Conservation (phyloP, 139 green algal genomes). For the Chlamydomonas asymmetrica region DNA sequence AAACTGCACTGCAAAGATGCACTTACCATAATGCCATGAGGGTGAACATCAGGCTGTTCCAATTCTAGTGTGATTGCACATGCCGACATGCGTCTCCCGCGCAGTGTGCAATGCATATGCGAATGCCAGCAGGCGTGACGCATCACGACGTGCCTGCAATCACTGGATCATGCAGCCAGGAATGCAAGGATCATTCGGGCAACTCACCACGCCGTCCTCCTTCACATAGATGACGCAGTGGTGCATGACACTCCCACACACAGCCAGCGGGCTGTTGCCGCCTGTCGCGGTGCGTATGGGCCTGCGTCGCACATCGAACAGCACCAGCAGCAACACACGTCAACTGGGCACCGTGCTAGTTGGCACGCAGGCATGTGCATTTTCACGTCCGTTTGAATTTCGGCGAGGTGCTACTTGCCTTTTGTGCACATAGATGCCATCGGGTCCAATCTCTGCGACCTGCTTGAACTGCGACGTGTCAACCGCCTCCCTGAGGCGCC, state of each 20-base stretch:
- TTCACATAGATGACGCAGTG: constrained; percentile 50
- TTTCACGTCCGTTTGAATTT: not conserved
- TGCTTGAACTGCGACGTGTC: not conserved
- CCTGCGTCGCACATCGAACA: not conserved
- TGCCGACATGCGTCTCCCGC: no score
- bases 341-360: not conserved
- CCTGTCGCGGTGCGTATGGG: constrained; percentile 8
- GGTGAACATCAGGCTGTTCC: no score
- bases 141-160: no score
- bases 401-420: not conserved
- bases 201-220: not conserved
- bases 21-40: no score
- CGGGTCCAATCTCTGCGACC: not conserved
- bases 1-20: no score
- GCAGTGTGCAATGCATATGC: no score
- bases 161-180: no score
- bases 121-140: no score
- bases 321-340: not conserved
- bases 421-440: constrained; percentile 56
- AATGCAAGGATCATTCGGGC: no score
- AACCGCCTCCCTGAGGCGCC: not conserved
- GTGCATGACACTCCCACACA: constrained; percentile 45
- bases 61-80: no score
- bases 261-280: constrained; percentile 23
- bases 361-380: not conserved